Evolutionary conservation across 495 filamentous ascomycete species (phyloP), one percentile per base, ranked within the genome.

Genomic region (Talaromyces stipitatus): DNA sequence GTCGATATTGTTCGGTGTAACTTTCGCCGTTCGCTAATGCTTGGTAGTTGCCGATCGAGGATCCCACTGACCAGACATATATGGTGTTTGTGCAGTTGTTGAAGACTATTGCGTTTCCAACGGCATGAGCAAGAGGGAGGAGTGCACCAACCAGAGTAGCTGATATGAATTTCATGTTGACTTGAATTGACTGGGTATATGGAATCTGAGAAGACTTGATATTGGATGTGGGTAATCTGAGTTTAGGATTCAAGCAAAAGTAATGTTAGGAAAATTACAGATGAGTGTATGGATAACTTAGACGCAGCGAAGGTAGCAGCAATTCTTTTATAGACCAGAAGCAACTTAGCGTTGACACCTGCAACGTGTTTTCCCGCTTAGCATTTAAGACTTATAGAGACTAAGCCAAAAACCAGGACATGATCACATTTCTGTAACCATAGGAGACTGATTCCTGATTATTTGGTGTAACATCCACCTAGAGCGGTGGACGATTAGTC

Each of bases 11-110:
- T 60, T 82, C 78, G 22, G 20, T 59, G 64, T 78, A 79, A 18
- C 36, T 45, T 7, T 56, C 23, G 30, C 50, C 55, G 3, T 66
- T 65, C 3, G 32, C 28, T 11, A 72, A 1, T 5, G 72, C 61
- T 20, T 60, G 61, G 46, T 64, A 64, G 22, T 72, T 66, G 0
- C 61, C 62, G 50, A 79, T 60, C 7, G 57, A 45, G 3, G 63
- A 58, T 43, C 74, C 76, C 18, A 85, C 81, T 16, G 79, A 80
- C 81, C 81, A 84, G 61, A 82, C 47, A 57, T 82, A 79, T 29
- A 84, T 64, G 45, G 74, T 60, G 27, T 50, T 28, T 14, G 54
- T 0, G 72, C 80, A 84, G 28, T 74, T 64, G 67, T 85, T 85
- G 57, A 58, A 32, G 23, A 85, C 69, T 14, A 73, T 60, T 28